Conservation (phyloP, 2,329 filamentous ascomycete genomes). For the Colletotrichum falcatum region DNA sequence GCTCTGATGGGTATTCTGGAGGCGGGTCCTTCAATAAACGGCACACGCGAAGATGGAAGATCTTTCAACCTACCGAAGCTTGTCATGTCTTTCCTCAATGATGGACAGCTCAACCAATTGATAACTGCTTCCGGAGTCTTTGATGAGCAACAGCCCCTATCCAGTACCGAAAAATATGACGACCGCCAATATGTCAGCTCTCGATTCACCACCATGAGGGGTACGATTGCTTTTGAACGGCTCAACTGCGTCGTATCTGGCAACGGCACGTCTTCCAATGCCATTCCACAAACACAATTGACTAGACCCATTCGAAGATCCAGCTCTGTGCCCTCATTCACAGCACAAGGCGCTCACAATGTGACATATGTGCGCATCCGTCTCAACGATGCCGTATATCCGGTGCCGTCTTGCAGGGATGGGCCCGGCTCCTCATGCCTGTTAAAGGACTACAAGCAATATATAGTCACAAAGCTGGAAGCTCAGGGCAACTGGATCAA, state of each 20-base stretch:
- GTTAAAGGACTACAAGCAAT: conserved; percentile 57
- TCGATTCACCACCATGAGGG: conserved; percentile 71
- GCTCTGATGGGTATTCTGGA: conserved; percentile 64
- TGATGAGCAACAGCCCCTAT: conserved; percentile 64
- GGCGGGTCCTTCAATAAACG: conserved; percentile 62
- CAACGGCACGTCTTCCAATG: conserved; percentile 33
- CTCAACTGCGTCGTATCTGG: conserved; percentile 60
- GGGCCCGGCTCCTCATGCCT: conserved; percentile 68
- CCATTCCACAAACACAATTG: background rate
- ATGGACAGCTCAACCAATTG: conserved; percentile 74
- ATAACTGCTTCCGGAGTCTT: conserved; percentile 71
- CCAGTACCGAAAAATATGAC: conserved; percentile 58
- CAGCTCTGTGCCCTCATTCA: conserved; percentile 13
- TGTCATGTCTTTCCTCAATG: conserved; percentile 72
- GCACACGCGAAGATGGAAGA: conserved; percentile 58
- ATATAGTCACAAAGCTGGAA: conserved; percentile 59
- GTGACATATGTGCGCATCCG: conserved; percentile 66
- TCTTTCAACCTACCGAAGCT: conserved; percentile 66
- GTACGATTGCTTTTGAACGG: conserved; percentile 73
- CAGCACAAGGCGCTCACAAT: conserved; percentile 43
- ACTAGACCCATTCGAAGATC: background rate
- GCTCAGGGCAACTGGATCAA: conserved; percentile 62
- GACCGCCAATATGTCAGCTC: conserved; percentile 66
- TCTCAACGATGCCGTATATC: conserved; percentile 74
- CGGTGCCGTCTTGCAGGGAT: conserved; percentile 64